These are phyloP conservation scores for Chondrostereum purpureum DNA, from an alignment of 1,284 basidiomycete genomes.

Conservation along the genomic window DNA sequence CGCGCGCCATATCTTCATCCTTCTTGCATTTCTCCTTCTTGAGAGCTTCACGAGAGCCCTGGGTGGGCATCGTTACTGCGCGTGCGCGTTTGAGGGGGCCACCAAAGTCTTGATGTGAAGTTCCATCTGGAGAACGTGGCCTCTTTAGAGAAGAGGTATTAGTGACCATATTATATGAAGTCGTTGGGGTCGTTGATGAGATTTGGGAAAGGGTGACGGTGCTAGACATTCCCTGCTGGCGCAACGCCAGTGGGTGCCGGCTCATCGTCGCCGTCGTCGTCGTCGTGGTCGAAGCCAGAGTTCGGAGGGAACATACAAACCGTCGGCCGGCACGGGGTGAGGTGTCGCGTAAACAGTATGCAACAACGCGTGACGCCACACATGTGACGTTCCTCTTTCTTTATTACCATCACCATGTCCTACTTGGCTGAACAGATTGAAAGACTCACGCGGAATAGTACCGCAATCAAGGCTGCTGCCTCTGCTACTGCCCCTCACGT, in stretches of 20 bases:
- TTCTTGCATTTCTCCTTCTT: conserved; percentile 22
- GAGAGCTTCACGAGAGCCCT: conserved; percentile 11
- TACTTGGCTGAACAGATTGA: conserved; percentile 41
- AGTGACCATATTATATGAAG: too few species aligned
- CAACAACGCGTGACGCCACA: conserved; percentile 23
- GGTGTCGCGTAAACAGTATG: not conserved
- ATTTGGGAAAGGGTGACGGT: too few species aligned
- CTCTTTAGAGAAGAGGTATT: too few species aligned
- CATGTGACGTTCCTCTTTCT: conserved; percentile 21
- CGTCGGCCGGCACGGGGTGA: not conserved
- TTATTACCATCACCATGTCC: conserved; percentile 24
- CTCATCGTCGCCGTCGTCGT: not conserved
- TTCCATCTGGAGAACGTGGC: conserved; percentile 55
- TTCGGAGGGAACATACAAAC: too few species aligned
- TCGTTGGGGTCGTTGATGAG: too few species aligned
- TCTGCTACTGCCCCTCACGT: conserved; percentile 14
- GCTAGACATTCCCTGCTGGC: too few species aligned
- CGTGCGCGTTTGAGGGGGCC: conserved; percentile 27
- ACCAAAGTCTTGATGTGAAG: conserved; percentile 25
- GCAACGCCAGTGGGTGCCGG: conserved; percentile 10
- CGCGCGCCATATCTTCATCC: conserved; percentile 52
- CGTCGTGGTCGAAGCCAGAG: too few species aligned
- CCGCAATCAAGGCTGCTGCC: conserved; percentile 28
- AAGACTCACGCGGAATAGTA: conserved; percentile 30
- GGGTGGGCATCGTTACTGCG: conserved; percentile 17